Evolutionary conservation across 2,329 filamentous ascomycete species (phyloP).

Genomic region (Trichoderma citrinoviride): DNA sequence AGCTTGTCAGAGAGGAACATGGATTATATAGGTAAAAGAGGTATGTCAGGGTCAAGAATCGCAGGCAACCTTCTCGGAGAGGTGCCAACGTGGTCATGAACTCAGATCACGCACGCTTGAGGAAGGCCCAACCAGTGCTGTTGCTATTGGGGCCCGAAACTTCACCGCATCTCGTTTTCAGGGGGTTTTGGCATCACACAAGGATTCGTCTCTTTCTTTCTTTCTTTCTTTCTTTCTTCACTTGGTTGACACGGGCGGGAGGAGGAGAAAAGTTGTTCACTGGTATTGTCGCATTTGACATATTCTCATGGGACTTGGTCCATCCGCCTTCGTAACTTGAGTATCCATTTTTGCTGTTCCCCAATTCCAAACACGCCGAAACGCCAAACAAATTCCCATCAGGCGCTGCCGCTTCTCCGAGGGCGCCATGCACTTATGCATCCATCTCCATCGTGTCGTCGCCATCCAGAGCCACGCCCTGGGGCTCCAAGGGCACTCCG

Average conservation of each 20-base stretch:
- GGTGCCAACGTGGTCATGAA: too few species aligned
- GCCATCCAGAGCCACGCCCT: slow-evolving; percentile 59
- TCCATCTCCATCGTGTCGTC: slow-evolving; percentile 91
- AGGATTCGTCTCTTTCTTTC: background rate
- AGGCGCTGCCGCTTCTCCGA: slow-evolving; percentile 3
- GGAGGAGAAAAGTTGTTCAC: background rate
- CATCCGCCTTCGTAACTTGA: slow-evolving; percentile 4
- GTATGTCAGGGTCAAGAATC: background rate
- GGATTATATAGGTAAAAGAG: background rate
- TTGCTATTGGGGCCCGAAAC: background rate
- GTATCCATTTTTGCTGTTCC: slow-evolving; percentile 8
- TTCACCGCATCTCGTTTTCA: background rate
- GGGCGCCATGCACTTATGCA: slow-evolving; percentile 28
- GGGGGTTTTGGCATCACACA: background rate
- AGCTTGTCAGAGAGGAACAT: too few species aligned
- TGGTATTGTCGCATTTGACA: slow-evolving; percentile 1
- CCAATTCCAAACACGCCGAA: slow-evolving; percentile 20
- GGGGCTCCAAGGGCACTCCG: slow-evolving; percentile 64
- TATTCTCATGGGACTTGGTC: background rate
- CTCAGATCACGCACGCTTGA: background rate
- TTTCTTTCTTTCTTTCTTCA: background rate
- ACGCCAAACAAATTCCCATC: slow-evolving; percentile 26
- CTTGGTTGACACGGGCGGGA: background rate
- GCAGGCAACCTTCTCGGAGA: background rate
- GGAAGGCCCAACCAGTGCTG: background rate